Evolutionary conservation across 2,329 filamentous ascomycete genomes (phyloP), one percentile per base, ranked within the genome.

Genomic region (Diplodia corticola): DNA sequence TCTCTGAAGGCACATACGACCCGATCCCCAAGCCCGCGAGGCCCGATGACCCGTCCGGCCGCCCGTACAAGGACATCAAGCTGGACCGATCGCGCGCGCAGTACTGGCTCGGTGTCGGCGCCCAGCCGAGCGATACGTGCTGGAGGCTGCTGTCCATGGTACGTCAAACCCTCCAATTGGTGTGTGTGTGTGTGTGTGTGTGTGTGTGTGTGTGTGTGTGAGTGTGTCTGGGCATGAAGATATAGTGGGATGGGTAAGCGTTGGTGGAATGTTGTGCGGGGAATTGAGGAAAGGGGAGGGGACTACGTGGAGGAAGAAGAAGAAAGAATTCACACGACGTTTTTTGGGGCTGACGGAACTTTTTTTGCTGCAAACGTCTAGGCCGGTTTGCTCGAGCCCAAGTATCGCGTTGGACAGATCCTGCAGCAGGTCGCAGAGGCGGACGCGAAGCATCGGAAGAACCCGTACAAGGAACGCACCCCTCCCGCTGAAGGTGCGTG

Each of bases 81-180:
- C 85, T 99, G 15, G 95, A 99, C 78, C 82, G 86, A 7, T 82
- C 87, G 70, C 85, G 95, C 68, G 91, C 94, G 66, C 89, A 90
- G 78, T 99, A 99, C 82, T 99, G 95, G 95, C 85, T 99, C 40
- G 95, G 95, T 76, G 94, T 98, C 3, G 95, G 95, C 0, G 95
- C 95, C 65, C 95, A 99, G 81, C 95, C 95, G 10, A 93, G 91
- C 69, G 92, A 97, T 71, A 89, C 91, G 3, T 91, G 91, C 40
- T 97, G 93, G 93, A 85, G 92, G 76, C 79, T 98, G 73, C 81
- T 99, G 72, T 86, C 86, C 65, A 90, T 97, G 91, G 92, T 93
- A 75, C 69, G 82, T 66, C 46, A 22, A 4, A 46, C 2, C 17
- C 50, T 10, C 33, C 33, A 10, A 28, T 28, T 28, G 28, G 6